A percentile compares a stretch with the other conserved stretches of the same genome.
Conservation (phyloP, 2,329 filamentous ascomycete species). For the Aspergillus sp. region DNA sequence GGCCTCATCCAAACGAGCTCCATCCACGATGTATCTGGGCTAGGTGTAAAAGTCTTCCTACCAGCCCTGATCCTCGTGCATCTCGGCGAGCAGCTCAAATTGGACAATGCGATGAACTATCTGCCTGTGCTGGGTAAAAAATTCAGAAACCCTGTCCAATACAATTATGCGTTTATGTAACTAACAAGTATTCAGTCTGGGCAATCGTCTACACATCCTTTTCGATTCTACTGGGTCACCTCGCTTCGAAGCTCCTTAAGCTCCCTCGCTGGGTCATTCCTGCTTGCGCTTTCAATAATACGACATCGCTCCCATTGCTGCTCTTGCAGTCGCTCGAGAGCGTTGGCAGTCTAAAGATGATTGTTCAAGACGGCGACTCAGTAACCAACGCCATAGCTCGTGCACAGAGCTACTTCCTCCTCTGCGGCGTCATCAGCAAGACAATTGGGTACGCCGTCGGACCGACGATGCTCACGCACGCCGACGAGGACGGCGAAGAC, state of each 20-base stretch:
- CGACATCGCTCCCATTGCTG: constrained; percentile 58
- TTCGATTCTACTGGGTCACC: constrained; percentile 54
- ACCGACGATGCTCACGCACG: constrained; percentile 59
- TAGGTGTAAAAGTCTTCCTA: constrained; percentile 58
- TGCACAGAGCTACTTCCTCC: constrained; percentile 68
- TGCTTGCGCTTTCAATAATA: constrained; percentile 63
- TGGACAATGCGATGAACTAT: constrained; percentile 54
- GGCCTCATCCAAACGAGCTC: constrained; percentile 52
- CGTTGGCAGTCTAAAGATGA: constrained; percentile 60
- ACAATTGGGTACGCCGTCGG: constrained; percentile 68
- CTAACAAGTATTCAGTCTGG: constrained; percentile 48
- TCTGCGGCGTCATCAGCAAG: constrained; percentile 67
- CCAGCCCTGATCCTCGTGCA: constrained; percentile 59
- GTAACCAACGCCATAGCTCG: constrained; percentile 57
- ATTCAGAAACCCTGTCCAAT: background rate
- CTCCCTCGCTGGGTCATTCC: constrained; percentile 60
- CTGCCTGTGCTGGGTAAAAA: constrained; percentile 52
- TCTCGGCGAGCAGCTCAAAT: constrained; percentile 56
- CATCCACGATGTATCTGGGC: constrained; percentile 58
- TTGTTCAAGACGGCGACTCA: constrained; percentile 52
- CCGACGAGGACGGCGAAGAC: constrained; percentile 31
- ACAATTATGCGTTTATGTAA: background rate
- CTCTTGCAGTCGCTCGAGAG: constrained; percentile 57
- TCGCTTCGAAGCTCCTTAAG: constrained; percentile 51
- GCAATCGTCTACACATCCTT: constrained; percentile 54